Evolutionary conservation across 306 rosid genomes (phyloP).

Genomic region (Ceratonia siliqua): DNA sequence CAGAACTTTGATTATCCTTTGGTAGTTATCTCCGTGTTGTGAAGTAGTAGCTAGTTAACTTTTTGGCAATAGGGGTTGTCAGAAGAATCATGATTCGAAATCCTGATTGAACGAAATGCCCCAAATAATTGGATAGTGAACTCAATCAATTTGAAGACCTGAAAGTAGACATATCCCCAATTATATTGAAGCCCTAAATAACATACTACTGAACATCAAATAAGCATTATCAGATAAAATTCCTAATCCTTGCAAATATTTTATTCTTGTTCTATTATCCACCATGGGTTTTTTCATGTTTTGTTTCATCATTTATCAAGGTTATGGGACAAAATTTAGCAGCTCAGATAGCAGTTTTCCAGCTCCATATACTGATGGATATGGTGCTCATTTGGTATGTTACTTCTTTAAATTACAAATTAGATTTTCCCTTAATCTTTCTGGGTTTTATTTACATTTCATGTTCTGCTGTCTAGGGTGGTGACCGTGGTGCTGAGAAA

Average conservation of each 20-base stretch:
- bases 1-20: slow-evolving; percentile 25
- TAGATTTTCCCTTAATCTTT: slow-evolving; percentile 1
- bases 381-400: slow-evolving; percentile 73
- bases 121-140: slow-evolving; percentile 17
- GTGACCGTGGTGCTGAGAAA: slow-evolving; percentile 67
- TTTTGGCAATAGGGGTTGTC: not conserved
- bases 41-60: not conserved
- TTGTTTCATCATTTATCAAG: slow-evolving; percentile 48
- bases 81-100: not conserved
- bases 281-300: not conserved
- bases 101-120: slow-evolving; percentile 19
- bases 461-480: slow-evolving; percentile 53
- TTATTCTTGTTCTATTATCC: slow-evolving; percentile 13
- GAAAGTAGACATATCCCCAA: not conserved
- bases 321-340: slow-evolving; percentile 68
- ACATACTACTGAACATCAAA: not conserved
- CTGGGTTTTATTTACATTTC: slow-evolving; percentile 26
- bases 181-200: not conserved
- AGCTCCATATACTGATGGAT: slow-evolving; percentile 63
- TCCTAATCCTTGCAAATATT: not conserved
- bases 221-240: not conserved
- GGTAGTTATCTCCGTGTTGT: not conserved
- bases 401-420: slow-evolving; percentile 17
- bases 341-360: slow-evolving; percentile 56
- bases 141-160: not conserved